Evolutionary conservation across 768 basidiomycete genomes (phyloP).

Genomic region (Fistulinella prunicolor): DNA sequence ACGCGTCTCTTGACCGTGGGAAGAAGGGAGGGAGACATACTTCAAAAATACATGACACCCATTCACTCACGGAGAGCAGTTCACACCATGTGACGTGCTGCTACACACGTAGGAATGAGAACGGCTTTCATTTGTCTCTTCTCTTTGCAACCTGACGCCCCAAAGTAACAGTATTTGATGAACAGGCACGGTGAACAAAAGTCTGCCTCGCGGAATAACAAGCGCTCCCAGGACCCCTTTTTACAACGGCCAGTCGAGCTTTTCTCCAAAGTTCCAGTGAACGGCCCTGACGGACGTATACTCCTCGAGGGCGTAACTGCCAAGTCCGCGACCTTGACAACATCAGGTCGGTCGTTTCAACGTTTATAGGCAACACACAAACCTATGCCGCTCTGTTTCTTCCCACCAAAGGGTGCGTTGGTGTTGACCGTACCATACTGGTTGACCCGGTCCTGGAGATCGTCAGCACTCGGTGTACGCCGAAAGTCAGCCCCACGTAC

Average conservation of each 20-base stretch:
- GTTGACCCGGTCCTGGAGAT: constrained; percentile 81
- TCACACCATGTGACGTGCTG: background rate
- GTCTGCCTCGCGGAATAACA: background rate
- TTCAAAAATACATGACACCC: too few species aligned
- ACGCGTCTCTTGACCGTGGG: constrained; percentile 28
- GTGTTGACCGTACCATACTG: constrained; percentile 81
- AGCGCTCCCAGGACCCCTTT: background rate
- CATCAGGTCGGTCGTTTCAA: constrained; percentile 9
- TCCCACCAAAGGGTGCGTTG: constrained; percentile 94
- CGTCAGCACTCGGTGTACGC: constrained; percentile 3
- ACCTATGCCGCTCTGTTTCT: constrained; percentile 90
- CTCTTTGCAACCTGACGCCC: constrained; percentile 18
- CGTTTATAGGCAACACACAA: too few species aligned
- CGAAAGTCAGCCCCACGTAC: constrained; percentile 39
- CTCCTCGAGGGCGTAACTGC: constrained; percentile 79
- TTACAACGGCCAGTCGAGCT: constrained; percentile 73
- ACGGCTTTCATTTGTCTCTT: constrained; percentile 11
- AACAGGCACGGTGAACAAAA: background rate
- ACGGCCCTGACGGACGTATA: constrained; percentile 81
- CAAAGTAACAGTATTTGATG: constrained; percentile 4
- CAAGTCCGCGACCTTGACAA: constrained; percentile 75
- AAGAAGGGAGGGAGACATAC: background rate
- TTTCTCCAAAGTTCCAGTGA: constrained; percentile 87
- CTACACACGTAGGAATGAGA: constrained; percentile 6
- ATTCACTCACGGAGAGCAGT: too few species aligned